Conservation (phyloP, 305 asterid species). For the Fraxinus angustifolia region DNA sequence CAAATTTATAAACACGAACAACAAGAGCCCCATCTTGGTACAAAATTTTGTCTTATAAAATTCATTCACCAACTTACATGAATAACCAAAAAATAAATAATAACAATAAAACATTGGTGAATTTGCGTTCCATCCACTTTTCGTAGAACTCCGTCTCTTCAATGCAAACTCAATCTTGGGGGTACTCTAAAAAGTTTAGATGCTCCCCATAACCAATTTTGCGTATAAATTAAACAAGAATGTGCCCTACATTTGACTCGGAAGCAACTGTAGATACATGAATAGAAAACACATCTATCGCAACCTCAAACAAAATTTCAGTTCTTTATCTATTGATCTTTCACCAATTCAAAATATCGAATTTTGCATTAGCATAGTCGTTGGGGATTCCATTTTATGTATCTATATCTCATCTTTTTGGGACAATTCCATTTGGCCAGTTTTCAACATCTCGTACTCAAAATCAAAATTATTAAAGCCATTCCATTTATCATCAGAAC, state of each 20-base stretch:
- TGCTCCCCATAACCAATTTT: background rate
- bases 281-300: background rate
- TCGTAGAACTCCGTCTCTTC: background rate
- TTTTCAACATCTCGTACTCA: background rate
- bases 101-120: background rate
- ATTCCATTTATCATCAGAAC: background rate
- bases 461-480: background rate
- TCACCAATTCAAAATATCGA: background rate
- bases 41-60: background rate
- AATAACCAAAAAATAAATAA: background rate
- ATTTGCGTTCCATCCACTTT: background rate
- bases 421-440: background rate
- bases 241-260: background rate
- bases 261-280: background rate
- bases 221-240: background rate
- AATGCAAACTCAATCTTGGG: background rate
- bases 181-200: background rate
- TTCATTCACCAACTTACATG: background rate
- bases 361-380: background rate
- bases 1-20: background rate
- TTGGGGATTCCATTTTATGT: background rate
- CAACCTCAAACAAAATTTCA: background rate
- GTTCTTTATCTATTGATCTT: background rate
- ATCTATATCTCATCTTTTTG: background rate
- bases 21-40: background rate